Evolutionary conservation across 768 basidiomycete species (phyloP).

Genomic region (Tremella mesenterica): DNA sequence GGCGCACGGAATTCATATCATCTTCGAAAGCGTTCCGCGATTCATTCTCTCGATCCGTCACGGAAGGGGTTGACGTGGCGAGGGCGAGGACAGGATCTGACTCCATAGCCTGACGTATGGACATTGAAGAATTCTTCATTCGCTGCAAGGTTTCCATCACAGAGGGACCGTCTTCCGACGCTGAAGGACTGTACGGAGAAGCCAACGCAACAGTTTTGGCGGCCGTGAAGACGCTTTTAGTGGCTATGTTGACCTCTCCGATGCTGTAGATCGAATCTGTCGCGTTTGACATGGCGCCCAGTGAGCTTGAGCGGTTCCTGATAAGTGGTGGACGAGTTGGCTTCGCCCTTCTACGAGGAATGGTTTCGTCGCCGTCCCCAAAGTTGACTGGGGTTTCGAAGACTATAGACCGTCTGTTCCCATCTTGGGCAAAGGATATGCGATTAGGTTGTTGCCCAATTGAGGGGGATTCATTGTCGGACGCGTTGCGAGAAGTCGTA

Average conservation of each 20-base stretch:
- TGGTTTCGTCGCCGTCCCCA: background rate
- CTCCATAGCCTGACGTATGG: constrained; percentile 1
- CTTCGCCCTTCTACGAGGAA: background rate
- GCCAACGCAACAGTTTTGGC: constrained; percentile 1
- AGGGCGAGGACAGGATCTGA: background rate
- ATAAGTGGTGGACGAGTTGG: background rate
- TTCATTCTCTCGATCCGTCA: background rate
- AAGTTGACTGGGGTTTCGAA: background rate
- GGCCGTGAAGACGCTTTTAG: background rate
- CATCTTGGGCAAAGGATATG: background rate
- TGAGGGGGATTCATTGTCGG: background rate
- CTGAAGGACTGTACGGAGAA: background rate
- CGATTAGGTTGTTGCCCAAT: background rate
- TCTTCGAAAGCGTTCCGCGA: too few relatives aligned
- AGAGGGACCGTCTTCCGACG: background rate
- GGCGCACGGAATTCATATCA: background rate
- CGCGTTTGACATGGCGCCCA: constrained; percentile 9
- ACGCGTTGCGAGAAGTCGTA: background rate
- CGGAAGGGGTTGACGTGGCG: too few relatives aligned
- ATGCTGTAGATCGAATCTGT: constrained; percentile 16
- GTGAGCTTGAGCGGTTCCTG: constrained; percentile 7
- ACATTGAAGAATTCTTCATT: background rate
- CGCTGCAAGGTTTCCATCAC: background rate
- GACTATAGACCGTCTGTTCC: background rate
- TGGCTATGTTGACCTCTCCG: constrained; percentile 12